A percentile compares a stretch with the other conserved stretches of the same genome.
These are phyloP conservation scores for Pyronema domesticum DNA, from an alignment of 495 filamentous ascomycete species.

Conservation along the genomic window DNA sequence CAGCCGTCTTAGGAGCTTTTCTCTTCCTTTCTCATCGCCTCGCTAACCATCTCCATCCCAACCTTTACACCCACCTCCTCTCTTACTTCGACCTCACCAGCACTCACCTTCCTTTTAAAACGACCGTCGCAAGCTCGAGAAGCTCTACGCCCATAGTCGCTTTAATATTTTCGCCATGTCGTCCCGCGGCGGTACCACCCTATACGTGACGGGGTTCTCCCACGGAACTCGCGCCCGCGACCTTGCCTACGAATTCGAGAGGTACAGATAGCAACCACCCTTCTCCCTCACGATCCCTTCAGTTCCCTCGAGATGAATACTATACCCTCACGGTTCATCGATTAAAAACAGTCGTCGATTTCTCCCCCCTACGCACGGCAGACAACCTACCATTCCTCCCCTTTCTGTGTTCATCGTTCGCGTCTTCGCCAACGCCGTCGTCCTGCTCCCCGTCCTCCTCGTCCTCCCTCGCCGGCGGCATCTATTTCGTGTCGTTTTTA, in stretches of 20 bases:
- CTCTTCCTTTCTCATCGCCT: conserved; percentile 14
- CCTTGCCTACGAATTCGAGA: conserved; percentile 99
- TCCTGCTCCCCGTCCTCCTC: conserved; percentile 15
- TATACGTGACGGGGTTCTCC: conserved; percentile 92
- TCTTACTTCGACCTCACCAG: not conserved
- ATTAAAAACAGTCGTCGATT: conserved; percentile 18
- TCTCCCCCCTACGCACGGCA: conserved; percentile 1
- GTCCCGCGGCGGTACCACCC: conserved; percentile 74
- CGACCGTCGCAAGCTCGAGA: not conserved
- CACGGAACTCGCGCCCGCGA: conserved; percentile 98
- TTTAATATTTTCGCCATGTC: conserved; percentile 46
- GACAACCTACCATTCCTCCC: conserved; percentile 1
- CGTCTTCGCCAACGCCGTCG: conserved; percentile 18
- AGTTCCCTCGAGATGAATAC: conserved; percentile 8
- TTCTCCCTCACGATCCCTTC: conserved; percentile 28
- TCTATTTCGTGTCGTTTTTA: conserved; percentile 21
- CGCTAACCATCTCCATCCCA: conserved; percentile 11
- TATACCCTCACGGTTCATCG: conserved; percentile 6
- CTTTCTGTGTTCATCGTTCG: conserved; percentile 13
- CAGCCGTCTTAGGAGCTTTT: conserved; percentile 5
- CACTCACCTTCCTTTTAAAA: not conserved
- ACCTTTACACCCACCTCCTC: conserved; percentile 5
- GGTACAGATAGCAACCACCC: conserved; percentile 42
- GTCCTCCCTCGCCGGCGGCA: conserved; percentile 23
- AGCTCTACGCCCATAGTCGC: not conserved